Evolutionary conservation across 2,329 filamentous ascomycete genomes (phyloP).

Genomic region (Cryphonectria carpinicola): DNA sequence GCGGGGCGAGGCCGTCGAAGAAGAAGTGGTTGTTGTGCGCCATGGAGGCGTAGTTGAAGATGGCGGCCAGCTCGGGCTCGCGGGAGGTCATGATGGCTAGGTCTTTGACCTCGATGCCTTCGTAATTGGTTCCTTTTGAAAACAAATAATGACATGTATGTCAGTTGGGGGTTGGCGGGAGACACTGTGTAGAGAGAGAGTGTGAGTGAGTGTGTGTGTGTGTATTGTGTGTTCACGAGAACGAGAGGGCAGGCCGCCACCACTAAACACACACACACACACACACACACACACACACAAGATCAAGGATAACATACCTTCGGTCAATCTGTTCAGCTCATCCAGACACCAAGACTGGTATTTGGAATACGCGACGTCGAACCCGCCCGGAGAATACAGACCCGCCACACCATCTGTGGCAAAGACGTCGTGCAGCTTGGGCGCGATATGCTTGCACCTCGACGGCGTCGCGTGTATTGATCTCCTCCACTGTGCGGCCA

Average conservation of each 20-base stretch:
- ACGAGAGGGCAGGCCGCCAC: no score
- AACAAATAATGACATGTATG: background rate
- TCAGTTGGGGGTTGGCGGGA: background rate
- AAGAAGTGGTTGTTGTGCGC: constrained; percentile 89
- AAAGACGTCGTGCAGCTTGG: constrained; percentile 47
- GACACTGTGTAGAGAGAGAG: no score
- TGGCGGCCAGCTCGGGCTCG: constrained; percentile 73
- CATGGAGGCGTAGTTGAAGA: constrained; percentile 98
- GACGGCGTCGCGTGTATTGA: constrained; percentile 25
- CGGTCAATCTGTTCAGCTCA: constrained; percentile 74
- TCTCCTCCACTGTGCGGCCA: constrained; percentile 39
- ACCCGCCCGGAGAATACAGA: constrained; percentile 71
- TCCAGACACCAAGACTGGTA: constrained; percentile 78
- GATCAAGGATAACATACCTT: constrained; percentile 57
- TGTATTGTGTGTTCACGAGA: no score
- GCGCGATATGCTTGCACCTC: constrained; percentile 46
- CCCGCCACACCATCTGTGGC: constrained; percentile 60
- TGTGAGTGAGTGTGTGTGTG: no score
- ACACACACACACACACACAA: no score
- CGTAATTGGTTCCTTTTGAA: constrained; percentile 63
- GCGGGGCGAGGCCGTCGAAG: constrained; percentile 61
- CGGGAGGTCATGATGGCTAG: constrained; percentile 78
- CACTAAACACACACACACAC: no score
- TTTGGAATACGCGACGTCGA: constrained; percentile 77
- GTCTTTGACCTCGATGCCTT: constrained; percentile 63